phyloP scores from a whole-genome alignment of 805 yeast species.

The Clavispora santaluciae region DNA sequence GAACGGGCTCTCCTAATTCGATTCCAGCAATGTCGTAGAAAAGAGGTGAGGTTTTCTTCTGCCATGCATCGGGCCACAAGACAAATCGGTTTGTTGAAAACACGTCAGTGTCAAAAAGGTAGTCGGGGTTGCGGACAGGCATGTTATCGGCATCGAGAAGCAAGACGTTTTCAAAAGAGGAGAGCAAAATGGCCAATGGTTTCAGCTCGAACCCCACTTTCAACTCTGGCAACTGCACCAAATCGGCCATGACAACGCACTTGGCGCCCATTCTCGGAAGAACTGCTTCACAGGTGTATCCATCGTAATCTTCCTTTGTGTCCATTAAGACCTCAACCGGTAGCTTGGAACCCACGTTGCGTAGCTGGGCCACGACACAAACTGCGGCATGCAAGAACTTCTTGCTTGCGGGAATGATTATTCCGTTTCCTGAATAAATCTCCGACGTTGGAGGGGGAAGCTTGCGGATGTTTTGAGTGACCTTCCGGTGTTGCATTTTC shows the following conservation, averaged over 20 bases:
- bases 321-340: slow-evolving; percentile 45
- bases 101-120: slow-evolving; percentile 30
- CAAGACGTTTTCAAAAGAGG: slow-evolving; percentile 32
- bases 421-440: slow-evolving; percentile 30
- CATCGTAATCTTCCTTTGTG: slow-evolving; percentile 31
- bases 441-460: slow-evolving; percentile 22
- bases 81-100: slow-evolving; percentile 24
- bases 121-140: slow-evolving; percentile 33
- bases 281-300: slow-evolving; percentile 50
- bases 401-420: slow-evolving; percentile 30
- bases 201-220: slow-evolving; percentile 32
- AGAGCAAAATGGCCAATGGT: slow-evolving; percentile 32
- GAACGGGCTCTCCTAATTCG: slow-evolving; percentile 15
- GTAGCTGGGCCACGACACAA: slow-evolving; percentile 27
- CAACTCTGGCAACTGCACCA: slow-evolving; percentile 16
- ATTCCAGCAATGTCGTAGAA: slow-evolving; percentile 33
- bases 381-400: slow-evolving; percentile 25
- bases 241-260: slow-evolving; percentile 52
- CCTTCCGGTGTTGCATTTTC: slow-evolving; percentile 21
- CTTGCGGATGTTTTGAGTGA: slow-evolving; percentile 22
- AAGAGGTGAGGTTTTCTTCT: slow-evolving; percentile 34
- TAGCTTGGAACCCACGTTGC: slow-evolving; percentile 39
- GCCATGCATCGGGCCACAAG: slow-evolving; percentile 42
- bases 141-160: slow-evolving; percentile 39
- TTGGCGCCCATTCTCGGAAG: slow-evolving; percentile 59